Conservation (phyloP, 2,329 filamentous ascomycete genomes). For the Aspergillus brasiliensis region DNA sequence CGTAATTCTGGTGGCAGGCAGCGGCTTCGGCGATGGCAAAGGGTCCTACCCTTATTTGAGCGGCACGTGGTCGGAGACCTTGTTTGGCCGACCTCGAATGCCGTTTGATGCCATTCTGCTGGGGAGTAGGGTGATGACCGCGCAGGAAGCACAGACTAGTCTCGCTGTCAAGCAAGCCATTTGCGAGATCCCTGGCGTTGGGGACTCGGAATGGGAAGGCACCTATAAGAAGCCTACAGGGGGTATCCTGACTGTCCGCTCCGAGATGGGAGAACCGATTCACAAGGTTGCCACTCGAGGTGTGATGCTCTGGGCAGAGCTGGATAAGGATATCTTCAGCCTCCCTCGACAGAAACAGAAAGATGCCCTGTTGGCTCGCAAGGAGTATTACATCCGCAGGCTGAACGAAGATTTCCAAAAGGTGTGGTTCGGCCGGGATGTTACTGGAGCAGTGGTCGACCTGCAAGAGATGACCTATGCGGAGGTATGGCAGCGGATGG, state of each 20-base stretch:
- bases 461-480: conserved; percentile 3
- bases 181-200: neutral
- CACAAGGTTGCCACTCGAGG: conserved; percentile 1
- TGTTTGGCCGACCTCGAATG: neutral
- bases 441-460: neutral
- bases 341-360: neutral
- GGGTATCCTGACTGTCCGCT: neutral
- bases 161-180: neutral
- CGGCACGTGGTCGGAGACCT: neutral
- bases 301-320: conserved; percentile 5
- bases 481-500: neutral
- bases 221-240: neutral
- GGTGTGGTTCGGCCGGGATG: conserved; percentile 1
- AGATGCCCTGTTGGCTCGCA: neutral
- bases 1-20: neutral
- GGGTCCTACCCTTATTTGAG: neutral
- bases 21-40: neutral
- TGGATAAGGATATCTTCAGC: conserved; percentile 6
- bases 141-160: neutral
- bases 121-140: neutral
- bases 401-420: conserved; percentile 4
- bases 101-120: conserved; percentile 1
- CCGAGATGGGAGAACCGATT: conserved; percentile 1
- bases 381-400: neutral
- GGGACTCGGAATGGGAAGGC: neutral